These are phyloP conservation scores for Candida taoyuanica DNA, from an alignment of 805 yeast genomes.

Conservation along the genomic window DNA sequence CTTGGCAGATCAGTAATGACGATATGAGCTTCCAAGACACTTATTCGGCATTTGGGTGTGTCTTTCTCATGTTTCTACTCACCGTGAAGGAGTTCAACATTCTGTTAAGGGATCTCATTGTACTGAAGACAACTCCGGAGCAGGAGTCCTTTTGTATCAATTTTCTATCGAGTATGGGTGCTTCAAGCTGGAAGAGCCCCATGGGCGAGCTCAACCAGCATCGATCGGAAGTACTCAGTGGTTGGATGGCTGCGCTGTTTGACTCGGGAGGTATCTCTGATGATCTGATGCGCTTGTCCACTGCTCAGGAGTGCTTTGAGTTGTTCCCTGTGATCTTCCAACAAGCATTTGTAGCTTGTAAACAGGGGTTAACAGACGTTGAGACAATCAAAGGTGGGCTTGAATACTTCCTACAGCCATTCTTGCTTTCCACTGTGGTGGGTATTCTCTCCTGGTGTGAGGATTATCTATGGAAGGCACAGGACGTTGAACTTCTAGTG, in stretches of 20 bases:
- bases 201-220: conserved; percentile 20
- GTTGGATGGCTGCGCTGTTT: conserved; percentile 79
- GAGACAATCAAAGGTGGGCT: conserved; percentile 70
- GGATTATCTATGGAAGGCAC: conserved; percentile 34
- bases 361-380: conserved; percentile 48
- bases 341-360: conserved; percentile 62
- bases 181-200: conserved; percentile 24
- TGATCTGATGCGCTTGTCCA: conserved; percentile 63
- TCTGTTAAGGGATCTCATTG: conserved; percentile 26
- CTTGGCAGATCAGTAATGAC: conserved; percentile 34
- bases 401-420: conserved; percentile 82
- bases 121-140: conserved; percentile 13
- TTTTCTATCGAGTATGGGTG: conserved; percentile 27
- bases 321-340: conserved; percentile 71
- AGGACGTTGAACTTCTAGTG: conserved; percentile 32
- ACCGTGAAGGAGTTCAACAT: conserved; percentile 37
- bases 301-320: conserved; percentile 61
- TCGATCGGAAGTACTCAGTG: conserved; percentile 39
- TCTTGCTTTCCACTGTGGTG: conserved; percentile 53
- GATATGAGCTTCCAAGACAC: conserved; percentile 60
- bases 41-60: conserved; percentile 64
- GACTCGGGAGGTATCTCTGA: conserved; percentile 85
- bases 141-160: conserved; percentile 30
- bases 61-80: conserved; percentile 43
- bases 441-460: conserved; percentile 50